Evolutionary conservation across 2,329 filamentous ascomycete species (phyloP), one percentile per base, ranked within the genome.

Genomic region (Cercospora beticola): DNA sequence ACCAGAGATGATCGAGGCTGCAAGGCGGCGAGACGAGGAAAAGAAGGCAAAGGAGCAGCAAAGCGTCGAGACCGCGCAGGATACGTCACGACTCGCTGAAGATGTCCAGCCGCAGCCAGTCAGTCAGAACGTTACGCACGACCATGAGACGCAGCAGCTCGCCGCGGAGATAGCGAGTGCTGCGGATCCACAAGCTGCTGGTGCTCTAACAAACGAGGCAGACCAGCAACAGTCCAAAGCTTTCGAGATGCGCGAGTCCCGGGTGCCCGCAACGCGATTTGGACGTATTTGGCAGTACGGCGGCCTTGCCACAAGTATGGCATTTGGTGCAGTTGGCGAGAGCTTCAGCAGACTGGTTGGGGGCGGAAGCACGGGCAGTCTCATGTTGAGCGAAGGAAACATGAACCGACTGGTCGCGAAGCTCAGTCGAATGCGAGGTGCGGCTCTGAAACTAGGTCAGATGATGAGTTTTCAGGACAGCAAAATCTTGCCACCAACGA

Each of bases 381-480:
- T 97, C 8, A 89, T 99, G 82, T 87, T 99, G 66, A 98, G 92
- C 79, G 87, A 92, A 5, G 89, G 85, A 9, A 99, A 99, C 76
- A 93, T 98, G 87, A 94, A 98, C 78, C 88, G 96, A 59, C 86
- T 99, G 8, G 95, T 99, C 1, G 86, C 92, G 5, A 97, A 96
- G 80, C 86, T 99, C 2, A 98, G 94, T 3, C 91, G 92, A 23
- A 99, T 99, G 95, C 89, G 95, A 76, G 95, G 95, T 43, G 96
- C 95, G 5, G 95, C 95, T n/a, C 84, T 99, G 52, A 99, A 99
- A 82, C 82, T 99, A 28, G 96, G 95, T 0, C 95, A 99, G 82
- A 95, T 98, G 91, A 91, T 99, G 85, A 97, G 93, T 79, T 95
- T 99, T 77, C 95, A 99, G 83, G 95, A 99, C 81, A 89, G 92